Base-by-base conservation (phyloP, 805 yeast species). In the Candida germanica region DNA sequence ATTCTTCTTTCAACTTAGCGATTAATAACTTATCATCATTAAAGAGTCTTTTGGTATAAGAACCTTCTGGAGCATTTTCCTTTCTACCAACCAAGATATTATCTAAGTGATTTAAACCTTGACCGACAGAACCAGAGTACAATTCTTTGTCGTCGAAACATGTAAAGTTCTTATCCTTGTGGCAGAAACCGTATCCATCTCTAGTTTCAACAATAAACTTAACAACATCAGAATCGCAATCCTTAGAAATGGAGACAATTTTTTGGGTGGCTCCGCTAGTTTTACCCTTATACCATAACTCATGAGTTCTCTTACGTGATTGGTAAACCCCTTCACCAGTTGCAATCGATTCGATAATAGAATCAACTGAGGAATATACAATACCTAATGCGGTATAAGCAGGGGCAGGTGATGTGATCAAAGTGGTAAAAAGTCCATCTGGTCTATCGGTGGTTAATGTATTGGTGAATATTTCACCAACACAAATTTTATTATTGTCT, bases 251-350 rank as follows among this genome's bases (percentile, higher is more conserved):
- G 29, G 71, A 63, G 16, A 83, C 47, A 31, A 93, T 70, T 47
- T 71, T 71, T 64, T 93, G 98, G 1, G 94, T 86, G 35, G 95
- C 95, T 14, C 98, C 98, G n/a, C 95, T 84, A 2, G 96, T 86
- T 38, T 83, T 83, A 20, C 98, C 98, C 60, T 93, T 93, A 59
- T 81, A 84, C 98, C 98, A 93, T 40, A 93, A 72, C 29, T 95
- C 98, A 43, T 87, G 80, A 14, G 54, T 52, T 35, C 73, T 62
- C 52, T 83, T 80, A 51, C 98, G 81, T 6, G 96, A 87, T 60
- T 84, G 96, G 62, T 93, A 93, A 2, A 93, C 96, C 39, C 98
- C 98, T 7, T 86, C 79, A 33, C 77, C 74, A 15, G 86, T 82
- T 42, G 77, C 77, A 48, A 93, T 75, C 9, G 98, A 93, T 50